Base-by-base conservation (phyloP, 345 rosid species). In the Aurinia saxatilis region DNA sequence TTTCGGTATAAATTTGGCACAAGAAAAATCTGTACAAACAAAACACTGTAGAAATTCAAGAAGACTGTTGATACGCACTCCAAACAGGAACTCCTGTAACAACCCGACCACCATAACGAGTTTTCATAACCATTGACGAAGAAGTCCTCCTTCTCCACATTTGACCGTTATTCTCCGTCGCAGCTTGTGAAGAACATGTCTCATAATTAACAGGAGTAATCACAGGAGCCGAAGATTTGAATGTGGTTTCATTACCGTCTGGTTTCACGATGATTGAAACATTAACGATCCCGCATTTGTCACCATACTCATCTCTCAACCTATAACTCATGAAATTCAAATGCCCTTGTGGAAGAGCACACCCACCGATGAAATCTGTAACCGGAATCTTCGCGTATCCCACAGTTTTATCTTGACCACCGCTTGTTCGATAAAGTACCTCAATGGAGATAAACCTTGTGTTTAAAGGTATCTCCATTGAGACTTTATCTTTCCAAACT, bases 321-420 rank as follows among this genome's bases (percentile, higher is more conserved):
- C 97, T 72, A 17, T 87, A 87, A 63, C 95, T 90, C 81, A 90
- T 66, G 35, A 90, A 78, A 5, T 81, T 90, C 19, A 83, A 51
- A 65, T 77, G 71, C n/a, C 76, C 81, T 14, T 44, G 76, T 0
- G 88, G 90, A 27, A 7, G 31, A 1, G 68, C 33, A 34, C 68
- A 77, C 5, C 82, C 87, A 13, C 81, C 86, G 0, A 79, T 10
- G 30, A 90, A 79, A 67, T 90, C 95, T 0, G 85, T 65, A 19
- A 80, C 67, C 0, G 95, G 92, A 18, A 90, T 63, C 12, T 49
- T 75, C 0, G 73, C 84, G 2, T 12, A 25, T 0, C 91, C 95
- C 4, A 86, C 66, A 15, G 4, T 46, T 60, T 68, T 79, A 9
- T 64, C 31, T 27, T 27, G 31, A 27, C 31, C 8, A 12, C 73